These are phyloP conservation scores for Musa schizocarpa DNA, from an alignment of 176 grass and related monocot species.

Conservation along the genomic window DNA sequence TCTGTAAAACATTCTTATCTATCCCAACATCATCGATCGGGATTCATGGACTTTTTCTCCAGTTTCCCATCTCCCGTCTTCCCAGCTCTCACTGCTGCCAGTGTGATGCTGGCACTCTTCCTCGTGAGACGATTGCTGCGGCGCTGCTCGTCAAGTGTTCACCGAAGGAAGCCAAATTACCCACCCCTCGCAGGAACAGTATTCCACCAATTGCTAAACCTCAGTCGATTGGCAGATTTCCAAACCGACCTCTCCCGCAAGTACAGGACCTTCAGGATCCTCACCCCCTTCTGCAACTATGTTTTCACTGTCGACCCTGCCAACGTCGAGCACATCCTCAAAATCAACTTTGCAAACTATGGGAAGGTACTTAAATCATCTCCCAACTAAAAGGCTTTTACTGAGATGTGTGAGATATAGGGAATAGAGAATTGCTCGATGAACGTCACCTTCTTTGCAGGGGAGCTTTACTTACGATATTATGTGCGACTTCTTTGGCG, in stretches of 20 bases:
- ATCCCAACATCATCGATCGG: no score
- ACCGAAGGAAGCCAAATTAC: neutral
- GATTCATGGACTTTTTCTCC: neutral
- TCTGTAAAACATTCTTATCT: no score
- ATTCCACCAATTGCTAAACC: slow-evolving; percentile 6
- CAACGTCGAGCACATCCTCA: slow-evolving; percentile 19
- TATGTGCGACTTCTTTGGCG: neutral
- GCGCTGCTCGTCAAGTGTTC: neutral
- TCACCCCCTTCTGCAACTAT: slow-evolving; percentile 11
- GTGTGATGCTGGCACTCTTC: neutral
- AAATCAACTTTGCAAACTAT: slow-evolving; percentile 10
- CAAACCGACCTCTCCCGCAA: slow-evolving; percentile 7
- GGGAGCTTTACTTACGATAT: neutral
- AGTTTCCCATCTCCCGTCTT: neutral
- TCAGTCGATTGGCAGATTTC: neutral
- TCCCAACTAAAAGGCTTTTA: neutral
- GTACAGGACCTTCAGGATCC: slow-evolving; percentile 9
- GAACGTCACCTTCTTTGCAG: neutral
- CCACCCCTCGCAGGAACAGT: neutral
- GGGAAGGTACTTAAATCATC: neutral
- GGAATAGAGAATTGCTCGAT: neutral
- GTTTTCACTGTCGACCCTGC: slow-evolving; percentile 6
- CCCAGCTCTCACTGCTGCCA: neutral
- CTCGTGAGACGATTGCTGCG: neutral
- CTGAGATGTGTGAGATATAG: neutral